phyloP scores from a whole-genome alignment of 139 green algal species.

The Coelastrella sp. region DNA sequence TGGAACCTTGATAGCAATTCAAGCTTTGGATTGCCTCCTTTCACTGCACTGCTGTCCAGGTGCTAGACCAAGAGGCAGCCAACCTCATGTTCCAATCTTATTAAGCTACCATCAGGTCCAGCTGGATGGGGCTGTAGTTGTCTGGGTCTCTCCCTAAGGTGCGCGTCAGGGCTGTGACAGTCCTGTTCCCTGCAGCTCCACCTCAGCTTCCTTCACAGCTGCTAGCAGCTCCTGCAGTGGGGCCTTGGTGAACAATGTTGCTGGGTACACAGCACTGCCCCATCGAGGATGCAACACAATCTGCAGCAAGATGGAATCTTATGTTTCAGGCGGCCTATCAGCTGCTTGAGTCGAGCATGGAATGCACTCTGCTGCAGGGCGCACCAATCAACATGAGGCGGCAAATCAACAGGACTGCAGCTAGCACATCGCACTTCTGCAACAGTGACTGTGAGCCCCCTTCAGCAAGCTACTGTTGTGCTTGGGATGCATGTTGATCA shows the following conservation, averaged over 20 bases:
- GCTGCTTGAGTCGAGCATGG: too few relatives aligned
- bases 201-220: slow-evolving; percentile 55
- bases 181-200: slow-evolving; percentile 20
- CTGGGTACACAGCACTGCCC: slow-evolving; percentile 93
- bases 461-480: neutral
- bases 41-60: neutral
- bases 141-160: neutral
- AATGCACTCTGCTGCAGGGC: neutral
- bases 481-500: too few relatives aligned
- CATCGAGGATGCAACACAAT: slow-evolving; percentile 90
- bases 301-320: slow-evolving; percentile 30
- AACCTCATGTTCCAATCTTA: too few relatives aligned
- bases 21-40: neutral
- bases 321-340: too few relatives aligned
- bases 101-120: too few relatives aligned
- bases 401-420: neutral
- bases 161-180: slow-evolving; percentile 16
- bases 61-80: neutral
- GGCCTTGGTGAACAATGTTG: slow-evolving; percentile 89
- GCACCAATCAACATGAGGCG: neutral
- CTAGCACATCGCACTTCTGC: neutral
- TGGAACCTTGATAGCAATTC: too few relatives aligned
- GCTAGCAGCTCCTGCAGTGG: slow-evolving; percentile 65
- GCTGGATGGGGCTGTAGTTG: too few relatives aligned
- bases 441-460: neutral